Conservation (phyloP, 179 eudicot genomes). For the Drosera spatulata region DNA sequence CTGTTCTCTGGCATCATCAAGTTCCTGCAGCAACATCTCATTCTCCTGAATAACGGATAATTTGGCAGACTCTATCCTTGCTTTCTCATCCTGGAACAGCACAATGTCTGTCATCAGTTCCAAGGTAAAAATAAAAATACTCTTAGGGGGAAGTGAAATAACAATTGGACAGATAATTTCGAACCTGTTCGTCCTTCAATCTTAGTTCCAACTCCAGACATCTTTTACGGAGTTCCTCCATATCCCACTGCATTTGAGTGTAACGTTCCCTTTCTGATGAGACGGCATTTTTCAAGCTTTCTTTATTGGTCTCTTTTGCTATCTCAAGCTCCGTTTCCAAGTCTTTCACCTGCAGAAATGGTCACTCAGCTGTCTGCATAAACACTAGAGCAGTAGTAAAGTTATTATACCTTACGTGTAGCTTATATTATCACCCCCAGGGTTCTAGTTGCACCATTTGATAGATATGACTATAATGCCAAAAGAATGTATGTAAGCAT, state of each 20-base stretch:
- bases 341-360: slow-evolving; percentile 59
- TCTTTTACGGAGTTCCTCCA: slow-evolving; percentile 70
- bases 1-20: slow-evolving; percentile 46
- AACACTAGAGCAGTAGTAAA: background rate
- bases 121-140: background rate
- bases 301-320: slow-evolving; percentile 54
- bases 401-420: too few species aligned
- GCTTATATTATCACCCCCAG: too few species aligned
- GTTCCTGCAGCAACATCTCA: slow-evolving; percentile 49
- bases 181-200: slow-evolving; percentile 62
- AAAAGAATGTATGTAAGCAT: slow-evolving; percentile 3
- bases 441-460: too few species aligned
- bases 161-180: background rate
- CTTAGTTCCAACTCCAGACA: slow-evolving; percentile 68
- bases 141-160: background rate
- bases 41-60: slow-evolving; percentile 38
- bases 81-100: slow-evolving; percentile 43
- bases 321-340: slow-evolving; percentile 87
- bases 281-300: slow-evolving; percentile 71
- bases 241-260: slow-evolving; percentile 86
- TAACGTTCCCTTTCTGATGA: slow-evolving; percentile 58
- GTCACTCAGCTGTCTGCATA: background rate
- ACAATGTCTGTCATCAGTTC: background rate
- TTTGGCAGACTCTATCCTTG: slow-evolving; percentile 21
- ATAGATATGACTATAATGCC: too few species aligned